These are phyloP conservation scores for Neoscytalidium dimidiatum DNA, from an alignment of 2,329 filamentous ascomycete genomes.

Conservation along the genomic window DNA sequence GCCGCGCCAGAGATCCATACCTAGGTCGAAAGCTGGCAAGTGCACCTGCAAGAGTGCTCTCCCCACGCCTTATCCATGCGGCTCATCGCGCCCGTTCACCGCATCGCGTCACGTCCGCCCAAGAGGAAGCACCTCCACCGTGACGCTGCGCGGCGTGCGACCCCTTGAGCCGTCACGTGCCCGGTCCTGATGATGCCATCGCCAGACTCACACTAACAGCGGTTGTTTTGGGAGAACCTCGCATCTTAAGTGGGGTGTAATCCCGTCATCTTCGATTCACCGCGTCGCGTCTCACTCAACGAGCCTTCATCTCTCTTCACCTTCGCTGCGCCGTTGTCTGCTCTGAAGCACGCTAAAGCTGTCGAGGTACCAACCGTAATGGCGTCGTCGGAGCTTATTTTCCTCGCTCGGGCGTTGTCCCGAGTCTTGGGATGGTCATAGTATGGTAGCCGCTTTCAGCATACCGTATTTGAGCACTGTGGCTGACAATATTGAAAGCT, in stretches of 20 bases:
- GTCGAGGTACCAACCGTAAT: not conserved
- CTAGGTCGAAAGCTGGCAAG: no score
- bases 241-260: constrained; percentile 8
- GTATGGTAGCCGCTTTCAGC: not conserved
- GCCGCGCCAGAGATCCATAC: no score
- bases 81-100: constrained; percentile 5
- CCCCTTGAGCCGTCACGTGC: constrained; percentile 10
- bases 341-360: not conserved
- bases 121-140: not conserved
- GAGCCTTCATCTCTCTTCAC: not conserved
- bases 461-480: not conserved
- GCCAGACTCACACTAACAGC: constrained; percentile 1
- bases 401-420: constrained; percentile 36
- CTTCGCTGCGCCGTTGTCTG: not conserved
- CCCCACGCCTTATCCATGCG: constrained; percentile 17
- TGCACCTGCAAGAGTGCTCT: not conserved
- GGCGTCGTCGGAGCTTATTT: constrained; percentile 29
- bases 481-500: constrained; percentile 19
- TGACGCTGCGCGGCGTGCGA: not conserved
- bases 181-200: constrained; percentile 13
- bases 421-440: constrained; percentile 39
- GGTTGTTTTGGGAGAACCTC: not conserved
- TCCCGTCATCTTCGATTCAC: not conserved
- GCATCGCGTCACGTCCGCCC: not conserved
- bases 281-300: not conserved